Evolutionary conservation across 2,329 filamentous ascomycete genomes (phyloP), one percentile per base, ranked within the genome.

Genomic region (Tolypocladium capitatum): DNA sequence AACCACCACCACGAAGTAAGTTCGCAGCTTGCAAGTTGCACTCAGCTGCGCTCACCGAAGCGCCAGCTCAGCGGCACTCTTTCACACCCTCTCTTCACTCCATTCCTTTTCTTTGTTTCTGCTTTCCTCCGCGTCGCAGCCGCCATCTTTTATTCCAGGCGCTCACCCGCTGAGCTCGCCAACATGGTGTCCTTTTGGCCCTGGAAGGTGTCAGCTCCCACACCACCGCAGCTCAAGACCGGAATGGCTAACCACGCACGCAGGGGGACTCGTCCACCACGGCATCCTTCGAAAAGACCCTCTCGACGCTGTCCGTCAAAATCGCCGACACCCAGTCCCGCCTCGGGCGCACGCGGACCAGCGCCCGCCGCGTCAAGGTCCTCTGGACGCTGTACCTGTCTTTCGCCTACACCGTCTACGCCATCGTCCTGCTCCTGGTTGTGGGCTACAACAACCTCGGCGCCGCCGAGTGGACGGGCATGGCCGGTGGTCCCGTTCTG

Each of bases 311-410:
- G 42, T 86, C 90, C 11, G 72, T 73, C 46, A 95, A 92, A 68
- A 96, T 98, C 64, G 74, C 83, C 36, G 76, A 80, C 53, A 80
- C 83, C 2, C 84, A 84, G 57, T 70, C 82, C 38, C 79, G 76
- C 46, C 82, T 96, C 55, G 89, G 95, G 59, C 73, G 72, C 38
- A 74, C 84, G 35, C 81, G 87, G 43, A 76, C 83, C 56, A 78
- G 77, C 51, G 81, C 86, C 45, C 81, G 91, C 49, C 84, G 90
- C 49, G 77, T 84, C 58, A 91, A 85, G 56, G 86, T 88, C 34
- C 77, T 97, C 48, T 89, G 83, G 80, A 95, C 89, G 0, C 77
- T 98, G 14, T 98, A 97, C 63, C 81, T 90, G 3, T 81, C 81
- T 48, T 91, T 98, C 58, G 86, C 84, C 45, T 98, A 97, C 65